These are phyloP conservation scores for Hibiscus syriacus DNA, from an alignment of 345 rosid genomes.

Conservation along the genomic window DNA sequence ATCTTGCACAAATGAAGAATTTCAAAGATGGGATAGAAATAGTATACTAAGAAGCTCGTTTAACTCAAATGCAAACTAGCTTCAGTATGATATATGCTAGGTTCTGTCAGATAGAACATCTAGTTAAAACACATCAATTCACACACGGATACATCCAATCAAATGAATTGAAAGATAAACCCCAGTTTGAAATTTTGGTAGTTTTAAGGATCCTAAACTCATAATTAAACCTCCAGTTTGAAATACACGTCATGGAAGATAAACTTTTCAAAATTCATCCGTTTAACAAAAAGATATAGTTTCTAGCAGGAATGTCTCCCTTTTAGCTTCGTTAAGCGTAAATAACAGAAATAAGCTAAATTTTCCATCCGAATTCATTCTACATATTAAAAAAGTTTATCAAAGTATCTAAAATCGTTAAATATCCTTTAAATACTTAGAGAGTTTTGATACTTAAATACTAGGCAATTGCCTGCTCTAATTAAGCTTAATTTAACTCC, in stretches of 20 bases:
- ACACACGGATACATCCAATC: neutral
- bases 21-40: neutral
- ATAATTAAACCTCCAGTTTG: neutral
- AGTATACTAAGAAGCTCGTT: neutral
- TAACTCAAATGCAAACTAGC: neutral
- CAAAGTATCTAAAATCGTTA: neutral
- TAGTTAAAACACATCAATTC: neutral
- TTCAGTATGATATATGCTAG: neutral
- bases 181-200: neutral
- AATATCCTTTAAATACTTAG: neutral
- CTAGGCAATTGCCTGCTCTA: neutral
- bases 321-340: neutral
- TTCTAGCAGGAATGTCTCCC: neutral
- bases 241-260: neutral
- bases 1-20: neutral
- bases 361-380: neutral
- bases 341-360: neutral
- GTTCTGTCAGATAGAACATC: neutral
- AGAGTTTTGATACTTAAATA: too few relatives aligned
- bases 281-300: too few relatives aligned
- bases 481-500: neutral
- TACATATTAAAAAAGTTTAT: neutral
- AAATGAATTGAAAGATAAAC: neutral
- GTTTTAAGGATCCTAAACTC: neutral
- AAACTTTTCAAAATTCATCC: neutral